Conservation (phyloP, 345 rosid species). For the Excoecaria cochinchinensis region DNA sequence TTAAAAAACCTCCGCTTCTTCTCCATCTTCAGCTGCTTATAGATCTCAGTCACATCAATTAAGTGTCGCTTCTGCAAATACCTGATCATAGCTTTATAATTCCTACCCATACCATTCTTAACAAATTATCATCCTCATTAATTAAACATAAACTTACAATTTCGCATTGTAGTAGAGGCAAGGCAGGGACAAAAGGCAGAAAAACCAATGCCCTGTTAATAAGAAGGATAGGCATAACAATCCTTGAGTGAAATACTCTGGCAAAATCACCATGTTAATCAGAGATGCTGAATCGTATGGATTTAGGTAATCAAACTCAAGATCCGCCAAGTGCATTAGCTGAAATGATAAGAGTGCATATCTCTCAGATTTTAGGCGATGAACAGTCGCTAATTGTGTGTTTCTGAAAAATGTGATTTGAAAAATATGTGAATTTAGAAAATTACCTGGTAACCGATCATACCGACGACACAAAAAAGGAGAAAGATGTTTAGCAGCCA, state of each 20-base stretch:
- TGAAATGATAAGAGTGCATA: conserved; percentile 22
- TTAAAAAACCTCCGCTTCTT: conserved; percentile 18
- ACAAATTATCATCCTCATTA: no score
- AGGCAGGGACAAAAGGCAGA: conserved; percentile 40
- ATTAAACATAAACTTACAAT: no score
- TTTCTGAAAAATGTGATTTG: no score
- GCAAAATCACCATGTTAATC: conserved; percentile 35
- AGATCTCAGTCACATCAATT: conserved; percentile 23
- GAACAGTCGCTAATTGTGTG: no score
- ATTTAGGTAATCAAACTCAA: conserved; percentile 44
- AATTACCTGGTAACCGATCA: conserved; percentile 17
- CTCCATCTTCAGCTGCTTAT: conserved; percentile 16
- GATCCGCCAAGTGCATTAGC: conserved; percentile 42
- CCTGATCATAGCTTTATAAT: neutral
- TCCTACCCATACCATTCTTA: conserved; percentile 20
- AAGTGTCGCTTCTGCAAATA: conserved; percentile 13
- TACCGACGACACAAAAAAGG: conserved; percentile 13
- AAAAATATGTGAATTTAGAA: neutral
- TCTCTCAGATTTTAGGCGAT: no score
- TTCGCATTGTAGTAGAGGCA: conserved; percentile 21
- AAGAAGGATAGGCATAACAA: conserved; percentile 33
- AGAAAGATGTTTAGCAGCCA: conserved; percentile 19
- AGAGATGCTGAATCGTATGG: conserved; percentile 39
- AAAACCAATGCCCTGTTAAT: conserved; percentile 44
- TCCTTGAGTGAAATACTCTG: conserved; percentile 42